Conservation (phyloP, 1,139 yeast species). For the Meyerozyma elateridarum region DNA sequence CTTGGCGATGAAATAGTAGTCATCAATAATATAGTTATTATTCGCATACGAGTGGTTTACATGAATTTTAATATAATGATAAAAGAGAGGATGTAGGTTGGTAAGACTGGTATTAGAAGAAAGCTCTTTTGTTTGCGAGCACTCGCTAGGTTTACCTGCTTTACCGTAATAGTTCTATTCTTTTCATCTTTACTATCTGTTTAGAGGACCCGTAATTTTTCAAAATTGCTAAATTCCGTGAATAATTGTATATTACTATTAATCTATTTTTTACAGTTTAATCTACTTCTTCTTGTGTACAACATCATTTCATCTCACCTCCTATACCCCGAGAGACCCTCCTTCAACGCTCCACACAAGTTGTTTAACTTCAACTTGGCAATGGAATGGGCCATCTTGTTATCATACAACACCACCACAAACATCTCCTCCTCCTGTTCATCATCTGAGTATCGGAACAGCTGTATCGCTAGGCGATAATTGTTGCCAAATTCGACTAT, state of each 20-base stretch:
- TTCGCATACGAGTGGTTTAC: too few species aligned
- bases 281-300: neutral
- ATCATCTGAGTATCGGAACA: slow-evolving; percentile 13
- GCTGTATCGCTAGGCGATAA: slow-evolving; percentile 25
- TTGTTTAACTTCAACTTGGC: slow-evolving; percentile 43
- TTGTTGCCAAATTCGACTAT: slow-evolving; percentile 29
- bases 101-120: too few species aligned
- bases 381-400: slow-evolving; percentile 31
- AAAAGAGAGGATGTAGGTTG: neutral
- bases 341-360: slow-evolving; percentile 24
- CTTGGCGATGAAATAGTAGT: slow-evolving; percentile 24
- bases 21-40: neutral
- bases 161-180: too few species aligned
- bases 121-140: too few species aligned
- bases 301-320: neutral
- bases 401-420: slow-evolving; percentile 30
- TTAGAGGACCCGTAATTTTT: too few species aligned
- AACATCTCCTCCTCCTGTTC: slow-evolving; percentile 15
- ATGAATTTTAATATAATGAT: neutral
- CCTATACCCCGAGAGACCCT: slow-evolving; percentile 32
- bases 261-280: neutral
- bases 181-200: too few species aligned
- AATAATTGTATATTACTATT: neutral
- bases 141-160: too few species aligned
- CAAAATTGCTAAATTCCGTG: neutral